Conservation (phyloP, 352 stramenopile genomes). For the Globisporangium nunn region DNA sequence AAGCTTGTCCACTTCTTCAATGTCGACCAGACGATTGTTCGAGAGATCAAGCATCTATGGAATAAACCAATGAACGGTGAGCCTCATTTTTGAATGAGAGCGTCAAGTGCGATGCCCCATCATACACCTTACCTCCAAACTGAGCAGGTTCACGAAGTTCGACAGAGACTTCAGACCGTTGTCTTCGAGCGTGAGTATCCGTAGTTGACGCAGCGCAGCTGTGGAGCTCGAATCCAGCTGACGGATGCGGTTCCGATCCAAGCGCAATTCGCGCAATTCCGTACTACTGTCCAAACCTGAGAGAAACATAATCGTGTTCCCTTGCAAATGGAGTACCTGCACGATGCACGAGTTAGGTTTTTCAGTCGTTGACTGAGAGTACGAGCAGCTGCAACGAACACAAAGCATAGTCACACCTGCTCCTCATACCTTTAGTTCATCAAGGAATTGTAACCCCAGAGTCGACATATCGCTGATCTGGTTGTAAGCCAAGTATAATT, state of each 20-base stretch:
- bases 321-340: constrained; percentile 67
- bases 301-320: constrained; percentile 72
- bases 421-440: constrained; percentile 46
- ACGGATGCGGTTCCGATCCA: constrained; percentile 83
- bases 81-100: not conserved
- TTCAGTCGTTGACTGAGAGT: not conserved
- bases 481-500: constrained; percentile 74
- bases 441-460: constrained; percentile 60
- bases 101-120: not conserved
- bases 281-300: constrained; percentile 51
- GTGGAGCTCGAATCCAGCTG: constrained; percentile 59
- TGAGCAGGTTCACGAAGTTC: constrained; percentile 58
- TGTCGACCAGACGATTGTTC: constrained; percentile 67
- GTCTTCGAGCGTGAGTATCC: constrained; percentile 63
- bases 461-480: constrained; percentile 67
- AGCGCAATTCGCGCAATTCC: constrained; percentile 57
- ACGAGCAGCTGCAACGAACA: too few species aligned
- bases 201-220: constrained; percentile 37
- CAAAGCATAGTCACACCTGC: not conserved
- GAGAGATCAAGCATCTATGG: constrained; percentile 59
- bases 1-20: constrained; percentile 80
- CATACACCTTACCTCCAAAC: constrained; percentile 44
- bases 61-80: not conserved
- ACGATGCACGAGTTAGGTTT: not conserved
- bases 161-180: constrained; percentile 71